These are phyloP conservation scores for Zhuliangozyma blackwelliae DNA, from an alignment of 1,139 yeast genomes.

Conservation along the genomic window DNA sequence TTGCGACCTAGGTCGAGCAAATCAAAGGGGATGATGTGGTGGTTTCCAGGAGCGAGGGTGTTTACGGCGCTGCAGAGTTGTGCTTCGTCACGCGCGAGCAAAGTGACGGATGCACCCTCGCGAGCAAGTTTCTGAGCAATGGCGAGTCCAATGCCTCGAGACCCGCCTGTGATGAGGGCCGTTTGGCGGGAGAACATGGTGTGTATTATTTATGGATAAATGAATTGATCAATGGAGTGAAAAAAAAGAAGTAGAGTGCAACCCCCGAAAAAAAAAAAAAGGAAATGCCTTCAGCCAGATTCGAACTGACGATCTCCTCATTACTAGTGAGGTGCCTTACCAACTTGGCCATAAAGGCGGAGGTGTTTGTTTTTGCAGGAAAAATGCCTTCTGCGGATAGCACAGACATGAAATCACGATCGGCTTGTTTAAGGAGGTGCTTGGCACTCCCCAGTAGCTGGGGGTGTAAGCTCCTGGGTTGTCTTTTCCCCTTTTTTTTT, in stretches of 20 bases:
- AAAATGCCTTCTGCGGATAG: no score
- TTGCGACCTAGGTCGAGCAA: constrained; percentile 12
- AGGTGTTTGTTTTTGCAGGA: no score
- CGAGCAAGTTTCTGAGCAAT: constrained; percentile 56
- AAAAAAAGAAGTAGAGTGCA: not conserved
- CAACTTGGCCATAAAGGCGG: constrained; percentile 71
- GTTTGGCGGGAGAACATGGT: constrained; percentile 5
- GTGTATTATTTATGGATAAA: no score
- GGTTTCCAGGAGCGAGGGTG: constrained; percentile 2
- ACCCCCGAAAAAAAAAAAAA: not conserved
- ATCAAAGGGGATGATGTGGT: not conserved
- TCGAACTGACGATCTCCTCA: constrained; percentile 89
- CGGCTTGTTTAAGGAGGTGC: no score
- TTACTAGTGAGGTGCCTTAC: constrained; percentile 92
- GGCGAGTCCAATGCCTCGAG: constrained; percentile 75
- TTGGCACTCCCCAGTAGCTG: no score
- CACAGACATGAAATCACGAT: no score
- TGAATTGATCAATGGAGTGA: no score
- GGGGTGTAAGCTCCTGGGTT: no score
- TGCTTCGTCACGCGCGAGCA: constrained; percentile 53
- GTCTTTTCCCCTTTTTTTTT: no score
- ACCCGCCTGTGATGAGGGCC: constrained; percentile 80
- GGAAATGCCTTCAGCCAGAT: constrained; percentile 68
- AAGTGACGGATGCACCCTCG: constrained; percentile 58
- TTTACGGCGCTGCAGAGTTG: constrained; percentile 30